phyloP scores from a whole-genome alignment of 345 rosid genomes.

The Corchorus capsularis region DNA sequence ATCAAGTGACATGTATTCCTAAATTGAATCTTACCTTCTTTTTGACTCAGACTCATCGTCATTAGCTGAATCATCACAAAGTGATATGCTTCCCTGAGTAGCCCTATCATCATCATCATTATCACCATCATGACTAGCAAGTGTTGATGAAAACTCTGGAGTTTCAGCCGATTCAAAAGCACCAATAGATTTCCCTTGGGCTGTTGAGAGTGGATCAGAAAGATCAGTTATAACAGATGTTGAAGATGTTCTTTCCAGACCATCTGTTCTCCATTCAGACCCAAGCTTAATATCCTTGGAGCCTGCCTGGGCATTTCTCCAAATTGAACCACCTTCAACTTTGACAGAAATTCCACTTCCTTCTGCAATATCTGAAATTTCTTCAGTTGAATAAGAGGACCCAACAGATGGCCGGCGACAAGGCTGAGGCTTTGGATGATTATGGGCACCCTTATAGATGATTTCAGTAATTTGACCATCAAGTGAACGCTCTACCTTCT shows the following conservation, averaged over 20 bases:
- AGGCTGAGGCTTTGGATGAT: slow-evolving; percentile 59
- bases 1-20: neutral
- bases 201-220: slow-evolving; percentile 46
- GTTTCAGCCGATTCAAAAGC: slow-evolving; percentile 46
- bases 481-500: slow-evolving; percentile 60
- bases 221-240: slow-evolving; percentile 50
- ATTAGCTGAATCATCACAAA: slow-evolving; percentile 40
- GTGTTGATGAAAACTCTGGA: slow-evolving; percentile 52
- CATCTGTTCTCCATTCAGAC: slow-evolving; percentile 38
- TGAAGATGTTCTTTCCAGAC: slow-evolving; percentile 48
- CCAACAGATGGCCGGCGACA: slow-evolving; percentile 39
- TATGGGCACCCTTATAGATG: slow-evolving; percentile 62
- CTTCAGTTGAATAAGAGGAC: slow-evolving; percentile 37
- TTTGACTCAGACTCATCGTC: slow-evolving; percentile 58
- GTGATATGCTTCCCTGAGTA: slow-evolving; percentile 42
- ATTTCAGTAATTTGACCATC: slow-evolving; percentile 70
- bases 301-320: slow-evolving; percentile 37
- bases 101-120: slow-evolving; percentile 57
- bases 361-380: slow-evolving; percentile 39
- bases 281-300: slow-evolving; percentile 35
- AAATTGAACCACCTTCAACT: slow-evolving; percentile 36
- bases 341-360: slow-evolving; percentile 29
- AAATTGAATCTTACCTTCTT: slow-evolving; percentile 47
- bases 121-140: slow-evolving; percentile 56
- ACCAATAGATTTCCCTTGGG: slow-evolving; percentile 37